A percentile compares a stretch with the other conserved stretches of the same genome.
These are phyloP conservation scores for Tetrapisispora fleetii DNA, from an alignment of 805 yeast genomes.

Conservation along the genomic window DNA sequence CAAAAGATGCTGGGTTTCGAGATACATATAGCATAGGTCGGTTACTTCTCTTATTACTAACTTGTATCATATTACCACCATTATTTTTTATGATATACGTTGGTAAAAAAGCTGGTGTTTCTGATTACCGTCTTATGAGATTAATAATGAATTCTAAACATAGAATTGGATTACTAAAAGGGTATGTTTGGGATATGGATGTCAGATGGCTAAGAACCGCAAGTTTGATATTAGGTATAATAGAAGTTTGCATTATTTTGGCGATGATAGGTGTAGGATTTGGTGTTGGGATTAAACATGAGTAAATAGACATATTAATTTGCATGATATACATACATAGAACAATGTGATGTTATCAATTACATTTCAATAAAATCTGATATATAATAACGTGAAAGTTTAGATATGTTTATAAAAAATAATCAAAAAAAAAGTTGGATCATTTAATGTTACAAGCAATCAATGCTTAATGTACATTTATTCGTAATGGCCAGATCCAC, in stretches of 20 bases:
- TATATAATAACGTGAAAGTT: neutral
- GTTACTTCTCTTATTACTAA: conserved; percentile 9
- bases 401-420: neutral
- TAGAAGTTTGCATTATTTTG: conserved; percentile 20
- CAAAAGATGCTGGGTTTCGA: conserved; percentile 9
- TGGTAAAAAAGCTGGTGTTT: conserved; percentile 13
- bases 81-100: conserved; percentile 23
- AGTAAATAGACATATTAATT: no score
- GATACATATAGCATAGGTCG: conserved; percentile 20
- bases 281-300: conserved; percentile 31
- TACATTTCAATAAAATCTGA: no score
- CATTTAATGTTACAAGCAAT: neutral
- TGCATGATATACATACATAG: no score
- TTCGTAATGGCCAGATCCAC: neutral
- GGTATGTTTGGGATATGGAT: conserved; percentile 26
- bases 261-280: conserved; percentile 40
- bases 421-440: neutral
- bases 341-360: no score
- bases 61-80: conserved; percentile 21
- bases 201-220: conserved; percentile 21
- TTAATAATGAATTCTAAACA: conserved; percentile 19
- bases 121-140: conserved; percentile 20
- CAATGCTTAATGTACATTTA: conserved; percentile 1
- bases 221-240: conserved; percentile 28
- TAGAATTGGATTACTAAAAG: conserved; percentile 19